These are phyloP conservation scores for Thielaviopsis ethacetica DNA, from an alignment of 2,329 filamentous ascomycete species.

Conservation along the genomic window DNA sequence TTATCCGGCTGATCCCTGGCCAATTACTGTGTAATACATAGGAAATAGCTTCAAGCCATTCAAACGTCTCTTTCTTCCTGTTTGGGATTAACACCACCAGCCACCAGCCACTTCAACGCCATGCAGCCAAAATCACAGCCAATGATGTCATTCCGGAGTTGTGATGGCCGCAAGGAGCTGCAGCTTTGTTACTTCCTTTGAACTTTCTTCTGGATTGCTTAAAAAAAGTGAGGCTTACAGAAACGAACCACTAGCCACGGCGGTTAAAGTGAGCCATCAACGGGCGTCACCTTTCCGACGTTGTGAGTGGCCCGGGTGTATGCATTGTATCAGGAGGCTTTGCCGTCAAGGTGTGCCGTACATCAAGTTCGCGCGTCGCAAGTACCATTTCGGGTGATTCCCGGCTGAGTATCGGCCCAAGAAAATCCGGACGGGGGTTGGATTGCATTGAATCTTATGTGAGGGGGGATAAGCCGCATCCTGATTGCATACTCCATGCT, in stretches of 20 bases:
- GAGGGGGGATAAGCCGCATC: background rate
- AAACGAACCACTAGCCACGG: background rate
- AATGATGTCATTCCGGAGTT: background rate
- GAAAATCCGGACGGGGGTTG: background rate
- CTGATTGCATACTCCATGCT: background rate
- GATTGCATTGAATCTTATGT: background rate
- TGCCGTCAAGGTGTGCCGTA: background rate
- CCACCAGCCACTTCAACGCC: background rate
- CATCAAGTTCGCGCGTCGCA: background rate
- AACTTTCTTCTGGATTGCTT: background rate
- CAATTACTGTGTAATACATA: background rate
- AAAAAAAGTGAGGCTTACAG: background rate
- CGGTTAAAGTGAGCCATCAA: background rate
- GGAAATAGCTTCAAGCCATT: background rate
- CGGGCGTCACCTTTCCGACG: background rate
- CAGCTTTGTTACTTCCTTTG: background rate
- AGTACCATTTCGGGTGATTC: background rate
- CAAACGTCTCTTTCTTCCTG: background rate
- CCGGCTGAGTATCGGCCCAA: background rate
- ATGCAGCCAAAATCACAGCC: background rate
- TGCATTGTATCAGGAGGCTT: background rate
- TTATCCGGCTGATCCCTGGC: background rate
- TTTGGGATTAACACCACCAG: background rate
- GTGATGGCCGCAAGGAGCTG: background rate
- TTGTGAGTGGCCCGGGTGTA: background rate